Base-by-base conservation (phyloP, 768 basidiomycete genomes). In the Gyrodon lividus region DNA sequence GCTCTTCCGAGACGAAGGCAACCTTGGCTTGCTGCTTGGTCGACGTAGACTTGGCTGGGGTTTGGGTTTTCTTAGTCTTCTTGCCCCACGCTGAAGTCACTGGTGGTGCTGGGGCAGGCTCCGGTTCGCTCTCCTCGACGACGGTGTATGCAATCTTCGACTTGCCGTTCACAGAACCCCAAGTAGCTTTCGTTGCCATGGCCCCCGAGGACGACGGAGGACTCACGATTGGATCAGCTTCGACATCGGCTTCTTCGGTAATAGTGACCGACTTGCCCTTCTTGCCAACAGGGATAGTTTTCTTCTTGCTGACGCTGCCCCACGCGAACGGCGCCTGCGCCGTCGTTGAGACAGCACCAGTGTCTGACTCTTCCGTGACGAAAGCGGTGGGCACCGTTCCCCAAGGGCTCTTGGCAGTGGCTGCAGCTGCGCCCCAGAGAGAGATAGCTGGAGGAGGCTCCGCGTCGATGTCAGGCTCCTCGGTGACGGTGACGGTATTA, bases 261-360 rank as follows among this genome's bases (percentile, higher is more conserved):
- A 68, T 58, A 16, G 52, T 68, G 43, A 65, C 68, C 19, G 50
- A 52, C 49, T 61, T 67, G 14, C 62, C 54, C 48, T 58, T 66
- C 46, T 64, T 68, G 31, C 46, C 19, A 4, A 45, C 37, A 39
- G 52, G 4, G 0, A 9, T 10, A 2, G 38, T 1, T 17, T 63
- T 65, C 48, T 64, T 66, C 22, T 56, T 9, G 7, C 20, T 40
- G 33, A n/a, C 23, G 14, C 12, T 58, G 1, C 43, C 39, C 55
- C 37, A 58, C 13, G 40, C 17, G 14, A 56, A n/a, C 1, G 48
- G 45, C 39, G 39, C 47, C 9, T 43, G 52, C 24, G 42, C 43
- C 7, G 24, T 22, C 48, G 10, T 40, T 4, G 33, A 33, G n/a
- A 17, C 8, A 22, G 40, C 16, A 17, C 46, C 56, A 42, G 22